Percentiles rank a stretch among this genome's conserved stretches.
These are phyloP conservation scores for Fusarium papillatum DNA, from an alignment of 2,329 filamentous ascomycete genomes.

Conservation along the genomic window DNA sequence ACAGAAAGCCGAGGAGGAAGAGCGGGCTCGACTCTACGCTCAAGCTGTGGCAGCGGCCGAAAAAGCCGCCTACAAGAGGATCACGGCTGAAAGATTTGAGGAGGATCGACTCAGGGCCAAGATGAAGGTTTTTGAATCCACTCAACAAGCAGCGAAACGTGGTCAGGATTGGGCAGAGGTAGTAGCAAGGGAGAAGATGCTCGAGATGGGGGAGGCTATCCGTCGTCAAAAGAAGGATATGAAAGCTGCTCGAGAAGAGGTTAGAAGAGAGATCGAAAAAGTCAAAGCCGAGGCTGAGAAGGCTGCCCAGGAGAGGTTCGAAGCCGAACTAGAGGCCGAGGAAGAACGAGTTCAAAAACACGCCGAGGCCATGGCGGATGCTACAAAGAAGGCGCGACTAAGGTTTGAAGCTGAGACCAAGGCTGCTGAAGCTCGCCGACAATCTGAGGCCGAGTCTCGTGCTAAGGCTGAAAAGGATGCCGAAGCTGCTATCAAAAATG, in stretches of 20 bases:
- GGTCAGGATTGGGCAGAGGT: background rate
- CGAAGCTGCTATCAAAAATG: background rate
- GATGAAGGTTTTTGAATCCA: background rate
- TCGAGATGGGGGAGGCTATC: background rate
- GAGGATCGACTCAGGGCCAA: background rate
- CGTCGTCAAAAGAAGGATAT: background rate
- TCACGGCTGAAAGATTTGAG: background rate
- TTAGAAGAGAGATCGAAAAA: background rate
- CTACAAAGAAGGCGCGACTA: background rate
- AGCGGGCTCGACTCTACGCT: background rate
- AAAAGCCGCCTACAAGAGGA: background rate
- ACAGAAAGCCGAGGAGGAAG: background rate
- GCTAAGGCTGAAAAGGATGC: background rate
- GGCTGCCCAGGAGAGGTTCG: background rate
- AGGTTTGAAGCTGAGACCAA: background rate
- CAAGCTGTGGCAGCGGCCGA: background rate
- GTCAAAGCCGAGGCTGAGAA: background rate
- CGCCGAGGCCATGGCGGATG: background rate
- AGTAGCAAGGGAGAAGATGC: background rate
- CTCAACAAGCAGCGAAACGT: background rate
- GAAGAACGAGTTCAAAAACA: background rate
- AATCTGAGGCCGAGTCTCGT: background rate
- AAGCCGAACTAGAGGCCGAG: background rate
- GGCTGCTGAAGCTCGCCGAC: background rate
- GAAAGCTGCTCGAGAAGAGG: background rate